These are phyloP conservation scores for Solanum ossicruentum DNA, from an alignment of 257 asterid species.

Conservation along the genomic window DNA sequence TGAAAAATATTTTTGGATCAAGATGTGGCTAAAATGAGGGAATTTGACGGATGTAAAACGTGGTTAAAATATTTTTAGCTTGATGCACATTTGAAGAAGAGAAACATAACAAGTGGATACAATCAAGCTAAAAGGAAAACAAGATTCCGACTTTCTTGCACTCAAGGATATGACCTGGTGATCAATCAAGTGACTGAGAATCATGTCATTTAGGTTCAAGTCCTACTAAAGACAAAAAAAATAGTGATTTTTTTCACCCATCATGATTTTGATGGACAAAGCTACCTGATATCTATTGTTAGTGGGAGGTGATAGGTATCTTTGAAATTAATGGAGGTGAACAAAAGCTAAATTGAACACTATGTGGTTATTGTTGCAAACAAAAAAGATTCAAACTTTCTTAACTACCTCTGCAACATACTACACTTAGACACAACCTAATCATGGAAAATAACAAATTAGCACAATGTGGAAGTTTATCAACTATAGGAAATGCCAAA, in stretches of 20 bases:
- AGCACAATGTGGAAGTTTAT: not conserved
- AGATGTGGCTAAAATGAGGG: too few relatives aligned
- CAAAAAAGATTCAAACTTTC: not conserved
- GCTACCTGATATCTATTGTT: not conserved
- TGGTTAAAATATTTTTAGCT: too few relatives aligned
- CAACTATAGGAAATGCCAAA: not conserved
- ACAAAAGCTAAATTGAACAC: too few relatives aligned
- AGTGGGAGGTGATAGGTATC: accelerated
- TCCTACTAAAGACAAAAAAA: too few relatives aligned
- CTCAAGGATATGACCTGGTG: not conserved
- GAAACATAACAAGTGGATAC: not conserved
- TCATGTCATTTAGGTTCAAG: not conserved
- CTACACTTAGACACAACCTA: not conserved
- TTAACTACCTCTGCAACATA: not conserved
- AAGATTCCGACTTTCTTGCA: not conserved
- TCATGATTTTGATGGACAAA: not conserved
- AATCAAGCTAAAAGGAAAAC: not conserved
- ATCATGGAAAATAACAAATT: not conserved
- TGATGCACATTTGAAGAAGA: not conserved
- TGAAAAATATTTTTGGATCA: too few relatives aligned
- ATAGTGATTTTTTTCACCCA: not conserved
- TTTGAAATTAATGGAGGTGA: not conserved
- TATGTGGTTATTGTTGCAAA: too few relatives aligned
- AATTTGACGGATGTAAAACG: too few relatives aligned
- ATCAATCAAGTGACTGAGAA: not conserved